Evolutionary conservation across 768 basidiomycete genomes (phyloP), one percentile per base, ranked within the genome.

Genomic region (Leccinellum albellum): DNA sequence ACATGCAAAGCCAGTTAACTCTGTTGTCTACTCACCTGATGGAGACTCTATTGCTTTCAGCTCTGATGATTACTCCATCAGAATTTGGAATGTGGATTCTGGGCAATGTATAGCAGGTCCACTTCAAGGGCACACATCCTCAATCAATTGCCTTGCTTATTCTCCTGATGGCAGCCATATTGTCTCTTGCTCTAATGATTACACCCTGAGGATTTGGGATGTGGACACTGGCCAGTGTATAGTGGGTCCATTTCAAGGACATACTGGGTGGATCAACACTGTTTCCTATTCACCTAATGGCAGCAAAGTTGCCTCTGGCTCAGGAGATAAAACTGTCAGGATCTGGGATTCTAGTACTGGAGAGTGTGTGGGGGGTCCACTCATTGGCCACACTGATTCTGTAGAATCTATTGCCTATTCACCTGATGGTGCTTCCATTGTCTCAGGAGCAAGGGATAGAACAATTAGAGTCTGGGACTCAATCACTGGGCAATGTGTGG

Each of bases 251-350:
- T 2, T 63, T 3, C 13, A 31, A 3, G 64, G 60, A 1, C 62
- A 65, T 3, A 32, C 10, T 3, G 0, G 0, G 1, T 1, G 1
- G 2, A 9, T 64, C 8, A 7, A 33, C 12, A 50, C 52, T 59
- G 53, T 64, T 54, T 57, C 61, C 54, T 59, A 51, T 70, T 53
- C 74, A 32, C 70, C 73, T 28, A 60, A 69, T 10, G 50, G 62
- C 1, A 52, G 31, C 6, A 33, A 62, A 14, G 8, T 67, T 57
- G 57, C n/a, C 10, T 67, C 68, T 53, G 61, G 58, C 9, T 53
- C 64, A 46, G 2, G 14, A 1, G 66, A 68, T 6, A 0, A 4
- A 0, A 65, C 63, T 4, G 57, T 71, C 10, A 60, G 48, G 8
- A 15, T 71, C 2, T 73, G 67, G 70, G 40, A 65, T 24, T 15